Evolutionary conservation across 129 eudicot species (phyloP).

Genomic region (Logfia minima): DNA sequence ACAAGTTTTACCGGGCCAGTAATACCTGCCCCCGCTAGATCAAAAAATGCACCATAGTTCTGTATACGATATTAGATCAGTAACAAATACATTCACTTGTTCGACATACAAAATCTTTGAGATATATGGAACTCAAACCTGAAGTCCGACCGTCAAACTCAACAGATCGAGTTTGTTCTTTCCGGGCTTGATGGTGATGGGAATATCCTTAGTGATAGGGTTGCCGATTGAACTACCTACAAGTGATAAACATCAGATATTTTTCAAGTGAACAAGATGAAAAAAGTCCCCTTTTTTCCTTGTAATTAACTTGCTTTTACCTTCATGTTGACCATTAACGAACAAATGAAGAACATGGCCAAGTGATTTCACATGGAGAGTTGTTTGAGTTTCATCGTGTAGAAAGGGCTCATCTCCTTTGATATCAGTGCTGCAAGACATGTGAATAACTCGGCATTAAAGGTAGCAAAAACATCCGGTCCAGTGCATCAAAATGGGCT

Average conservation of each 20-base stretch:
- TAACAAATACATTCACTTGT: constrained; percentile 1
- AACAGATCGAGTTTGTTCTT: constrained; percentile 70
- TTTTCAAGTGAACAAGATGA: not conserved
- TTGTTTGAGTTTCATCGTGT: constrained; percentile 67
- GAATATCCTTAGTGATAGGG: constrained; percentile 48
- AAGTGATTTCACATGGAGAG: constrained; percentile 72
- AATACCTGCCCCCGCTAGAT: constrained; percentile 69
- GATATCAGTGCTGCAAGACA: constrained; percentile 46
- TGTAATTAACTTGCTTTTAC: constrained; percentile 32
- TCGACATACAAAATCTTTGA: constrained; percentile 4
- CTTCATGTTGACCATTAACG: constrained; percentile 74
- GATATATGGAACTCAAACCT: constrained; percentile 51
- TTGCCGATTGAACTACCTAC: constrained; percentile 63
- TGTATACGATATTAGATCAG: constrained; percentile 23
- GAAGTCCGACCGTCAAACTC: constrained; percentile 93
- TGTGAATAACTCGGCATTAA: not conserved
- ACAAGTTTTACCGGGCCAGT: constrained; percentile 86
- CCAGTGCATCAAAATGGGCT: too few species aligned
- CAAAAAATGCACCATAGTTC: constrained; percentile 95
- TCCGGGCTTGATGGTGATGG: constrained; percentile 56
- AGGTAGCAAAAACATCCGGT: too few species aligned
- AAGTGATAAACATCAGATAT: constrained; percentile 13
- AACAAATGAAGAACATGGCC: constrained; percentile 87
- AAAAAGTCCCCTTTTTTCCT: not conserved
- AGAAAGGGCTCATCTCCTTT: constrained; percentile 71